A percentile compares a stretch with the other conserved stretches of the same genome.
These are phyloP conservation scores for Blastocystis sp. DNA, from an alignment of 352 stramenopile species.

Conservation along the genomic window DNA sequence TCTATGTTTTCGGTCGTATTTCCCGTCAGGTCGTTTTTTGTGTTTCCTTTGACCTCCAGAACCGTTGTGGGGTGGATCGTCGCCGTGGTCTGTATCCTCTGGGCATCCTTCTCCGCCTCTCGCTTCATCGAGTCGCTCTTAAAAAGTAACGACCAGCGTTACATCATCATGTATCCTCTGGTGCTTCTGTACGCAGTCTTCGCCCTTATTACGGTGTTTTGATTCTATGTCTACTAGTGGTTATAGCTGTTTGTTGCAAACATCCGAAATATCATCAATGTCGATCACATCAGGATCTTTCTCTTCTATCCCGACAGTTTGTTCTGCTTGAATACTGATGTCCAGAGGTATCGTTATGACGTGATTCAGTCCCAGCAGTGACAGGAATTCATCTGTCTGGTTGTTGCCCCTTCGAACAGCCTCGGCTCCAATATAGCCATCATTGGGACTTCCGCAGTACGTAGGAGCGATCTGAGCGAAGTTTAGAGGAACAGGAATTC, in stretches of 20 bases:
- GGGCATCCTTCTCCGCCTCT: slow-evolving; percentile 25
- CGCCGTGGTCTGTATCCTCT: not conserved
- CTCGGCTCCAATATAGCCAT: slow-evolving; percentile 8
- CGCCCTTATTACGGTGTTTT: slow-evolving; percentile 13
- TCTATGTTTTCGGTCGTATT: not conserved
- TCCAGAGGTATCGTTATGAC: slow-evolving; percentile 82
- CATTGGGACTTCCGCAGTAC: slow-evolving; percentile 63
- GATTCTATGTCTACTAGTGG: not conserved
- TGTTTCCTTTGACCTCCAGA: not conserved
- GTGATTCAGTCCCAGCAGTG: slow-evolving; percentile 83
- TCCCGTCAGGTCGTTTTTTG: not conserved
- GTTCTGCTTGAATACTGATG: too few species aligned
- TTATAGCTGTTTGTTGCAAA: not conserved
- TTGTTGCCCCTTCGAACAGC: slow-evolving; percentile 74
- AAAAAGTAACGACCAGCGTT: slow-evolving; percentile 44
- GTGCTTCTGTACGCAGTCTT: slow-evolving; percentile 49
- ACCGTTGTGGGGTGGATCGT: not conserved
- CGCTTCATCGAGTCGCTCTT: slow-evolving; percentile 43
- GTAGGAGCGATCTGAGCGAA: slow-evolving; percentile 74
- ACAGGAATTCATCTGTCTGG: slow-evolving; percentile 85
- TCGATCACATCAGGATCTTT: slow-evolving; percentile 33
- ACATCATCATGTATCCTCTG: slow-evolving; percentile 59
- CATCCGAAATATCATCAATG: not conserved
- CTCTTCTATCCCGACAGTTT: not conserved
- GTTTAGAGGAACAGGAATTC: slow-evolving; percentile 66